phyloP scores from a whole-genome alignment of 1,139 yeast genomes.

The Zygoascus meyerae region DNA sequence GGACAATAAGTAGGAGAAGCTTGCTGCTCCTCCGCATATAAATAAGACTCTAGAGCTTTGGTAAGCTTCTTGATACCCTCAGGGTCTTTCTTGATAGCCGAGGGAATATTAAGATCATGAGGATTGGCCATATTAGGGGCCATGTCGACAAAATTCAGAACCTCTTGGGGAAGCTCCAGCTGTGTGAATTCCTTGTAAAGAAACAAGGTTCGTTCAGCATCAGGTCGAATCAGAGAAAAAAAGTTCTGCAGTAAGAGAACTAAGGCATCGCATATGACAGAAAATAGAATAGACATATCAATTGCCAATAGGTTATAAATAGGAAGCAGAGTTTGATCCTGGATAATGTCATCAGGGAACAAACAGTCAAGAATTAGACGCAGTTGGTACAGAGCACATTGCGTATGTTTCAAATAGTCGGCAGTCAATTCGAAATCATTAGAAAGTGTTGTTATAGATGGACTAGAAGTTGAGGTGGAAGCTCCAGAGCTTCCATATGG shows the following conservation, averaged over 20 bases:
- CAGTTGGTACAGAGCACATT: conserved; percentile 21
- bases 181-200: conserved; percentile 27
- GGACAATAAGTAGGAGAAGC: not conserved
- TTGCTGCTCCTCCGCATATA: conserved; percentile 12
- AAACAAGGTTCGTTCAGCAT: conserved; percentile 25
- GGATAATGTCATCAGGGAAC: conserved; percentile 19
- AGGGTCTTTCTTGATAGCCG: conserved; percentile 19
- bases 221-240: conserved; percentile 21
- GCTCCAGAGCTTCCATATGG: not conserved
- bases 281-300: conserved; percentile 24
- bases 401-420: conserved; percentile 22
- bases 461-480: not conserved
- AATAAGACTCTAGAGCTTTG: conserved; percentile 22
- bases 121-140: conserved; percentile 20
- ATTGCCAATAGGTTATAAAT: conserved; percentile 23
- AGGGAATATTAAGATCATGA: conserved; percentile 20
- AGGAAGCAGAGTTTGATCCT: conserved; percentile 19
- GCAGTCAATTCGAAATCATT: conserved; percentile 13
- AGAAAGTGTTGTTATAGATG: not conserved
- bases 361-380: conserved; percentile 24
- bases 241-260: conserved; percentile 24
- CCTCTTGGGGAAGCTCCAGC: conserved; percentile 24
- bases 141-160: conserved; percentile 16
- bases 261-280: conserved; percentile 21
- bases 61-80: conserved; percentile 23